Conservation (phyloP, 805 yeast species). For the Candida orba region DNA sequence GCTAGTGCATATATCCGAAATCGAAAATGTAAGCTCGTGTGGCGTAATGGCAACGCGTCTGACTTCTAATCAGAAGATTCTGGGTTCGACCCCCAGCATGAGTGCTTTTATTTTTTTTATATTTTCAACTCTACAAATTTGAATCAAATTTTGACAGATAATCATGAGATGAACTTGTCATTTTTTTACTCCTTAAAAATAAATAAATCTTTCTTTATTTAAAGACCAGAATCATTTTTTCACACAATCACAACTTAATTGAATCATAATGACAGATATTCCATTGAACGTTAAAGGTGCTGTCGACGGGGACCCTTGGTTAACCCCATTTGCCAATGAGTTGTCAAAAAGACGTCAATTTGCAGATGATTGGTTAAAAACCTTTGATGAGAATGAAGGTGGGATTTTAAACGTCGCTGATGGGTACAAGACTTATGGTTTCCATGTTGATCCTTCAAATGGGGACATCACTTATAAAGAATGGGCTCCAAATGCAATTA, state of each 20-base stretch:
- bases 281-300: constrained; percentile 35
- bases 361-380: constrained; percentile 56
- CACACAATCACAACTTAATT: background rate
- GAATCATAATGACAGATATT: background rate
- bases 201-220: too few species aligned
- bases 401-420: constrained; percentile 66
- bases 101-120: constrained; percentile 26
- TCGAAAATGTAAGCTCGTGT: constrained; percentile 32
- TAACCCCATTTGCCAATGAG: constrained; percentile 68
- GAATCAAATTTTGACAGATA: background rate
- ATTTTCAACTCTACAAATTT: background rate
- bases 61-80: constrained; percentile 49
- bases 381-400: constrained; percentile 51
- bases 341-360: constrained; percentile 59
- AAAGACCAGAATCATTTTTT: too few species aligned
- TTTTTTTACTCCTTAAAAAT: background rate
- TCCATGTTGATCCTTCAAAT: constrained; percentile 45
- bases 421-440: constrained; percentile 70
- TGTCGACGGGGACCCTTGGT: constrained; percentile 77
- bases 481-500: constrained; percentile 84
- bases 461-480: constrained; percentile 57
- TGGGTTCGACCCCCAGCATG: constrained; percentile 52
- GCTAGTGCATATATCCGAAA: too few species aligned
- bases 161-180: too few species aligned
- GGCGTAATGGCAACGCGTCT: constrained; percentile 53